phyloP scores from a whole-genome alignment of 1,284 basidiomycete genomes.

The Moniliophthora roreri region DNA sequence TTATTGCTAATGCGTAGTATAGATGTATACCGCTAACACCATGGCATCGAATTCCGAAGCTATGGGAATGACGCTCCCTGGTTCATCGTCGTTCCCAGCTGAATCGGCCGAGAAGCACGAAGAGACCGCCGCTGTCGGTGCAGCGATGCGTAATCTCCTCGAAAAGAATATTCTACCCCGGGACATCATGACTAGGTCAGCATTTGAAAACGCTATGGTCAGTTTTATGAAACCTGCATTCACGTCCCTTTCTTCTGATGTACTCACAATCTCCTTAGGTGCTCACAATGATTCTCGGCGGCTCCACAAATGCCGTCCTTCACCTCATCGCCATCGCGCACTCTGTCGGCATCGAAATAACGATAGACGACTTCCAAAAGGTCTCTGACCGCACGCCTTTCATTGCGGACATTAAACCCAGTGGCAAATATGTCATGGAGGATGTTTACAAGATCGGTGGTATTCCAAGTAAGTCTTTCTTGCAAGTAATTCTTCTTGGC shows the following conservation, averaged over 20 bases:
- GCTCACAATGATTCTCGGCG: slow-evolving; percentile 91
- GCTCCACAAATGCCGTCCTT: slow-evolving; percentile 91
- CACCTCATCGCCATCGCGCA: slow-evolving; percentile 91
- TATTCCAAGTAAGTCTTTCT: slow-evolving; percentile 67
- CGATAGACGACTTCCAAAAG: slow-evolving; percentile 84
- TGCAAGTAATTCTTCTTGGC: background rate
- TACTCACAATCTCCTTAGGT: slow-evolving; percentile 47
- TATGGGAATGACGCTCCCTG: slow-evolving; percentile 93
- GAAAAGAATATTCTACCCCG: slow-evolving; percentile 91
- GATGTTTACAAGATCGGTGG: slow-evolving; percentile 89
- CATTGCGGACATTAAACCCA: slow-evolving; percentile 89
- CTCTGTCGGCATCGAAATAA: slow-evolving; percentile 80
- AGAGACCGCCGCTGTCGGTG: slow-evolving; percentile 83
- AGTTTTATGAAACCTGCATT: slow-evolving; percentile 8
- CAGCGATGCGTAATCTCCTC: slow-evolving; percentile 81
- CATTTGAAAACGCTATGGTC: slow-evolving; percentile 97
- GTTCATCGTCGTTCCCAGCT: slow-evolving; percentile 95
- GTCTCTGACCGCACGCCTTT: slow-evolving; percentile 87
- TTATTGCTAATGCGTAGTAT: slow-evolving; percentile 25
- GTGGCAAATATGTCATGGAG: slow-evolving; percentile 90
- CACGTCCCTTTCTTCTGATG: slow-evolving; percentile 14
- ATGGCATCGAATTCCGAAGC: slow-evolving; percentile 94
- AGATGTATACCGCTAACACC: slow-evolving; percentile 97
- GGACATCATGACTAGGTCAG: slow-evolving; percentile 94
- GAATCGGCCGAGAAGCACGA: slow-evolving; percentile 84